Percentiles rank a stretch among this genome's conserved stretches.
phyloP scores from a whole-genome alignment of 2,329 filamentous ascomycete species.

The Scedosporium dehoogii region DNA sequence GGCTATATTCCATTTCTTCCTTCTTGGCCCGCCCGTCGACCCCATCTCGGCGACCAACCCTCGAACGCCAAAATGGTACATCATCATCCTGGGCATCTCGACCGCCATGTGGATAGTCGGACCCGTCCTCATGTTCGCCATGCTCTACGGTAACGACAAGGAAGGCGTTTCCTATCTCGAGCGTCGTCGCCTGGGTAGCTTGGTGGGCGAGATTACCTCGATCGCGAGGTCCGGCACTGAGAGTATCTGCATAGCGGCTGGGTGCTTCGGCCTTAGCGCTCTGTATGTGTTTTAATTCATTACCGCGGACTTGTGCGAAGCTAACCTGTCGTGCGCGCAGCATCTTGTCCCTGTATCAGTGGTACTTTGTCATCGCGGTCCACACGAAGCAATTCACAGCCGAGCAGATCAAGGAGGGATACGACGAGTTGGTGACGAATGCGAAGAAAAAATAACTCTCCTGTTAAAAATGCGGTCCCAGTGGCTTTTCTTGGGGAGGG shows the following conservation, averaged over 20 bases:
- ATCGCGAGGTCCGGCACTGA: constrained; percentile 3
- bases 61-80: background rate
- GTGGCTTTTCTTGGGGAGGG: no score
- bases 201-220: background rate
- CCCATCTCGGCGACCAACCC: background rate
- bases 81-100: background rate
- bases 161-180: background rate
- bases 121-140: background rate
- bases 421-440: background rate
- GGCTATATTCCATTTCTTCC: background rate
- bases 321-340: background rate
- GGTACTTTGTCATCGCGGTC: background rate
- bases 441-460: background rate
- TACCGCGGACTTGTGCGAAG: background rate
- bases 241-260: constrained; percentile 7
- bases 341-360: background rate
- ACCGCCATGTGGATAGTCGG: background rate
- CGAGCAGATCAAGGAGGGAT: background rate
- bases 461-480: no score
- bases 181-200: background rate
- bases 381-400: background rate
- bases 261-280: background rate
- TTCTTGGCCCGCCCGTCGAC: background rate
- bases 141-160: background rate
- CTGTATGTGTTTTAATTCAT: background rate